These are phyloP conservation scores for Cornus kousa DNA, from an alignment of 148 eudicot species.

Conservation along the genomic window DNA sequence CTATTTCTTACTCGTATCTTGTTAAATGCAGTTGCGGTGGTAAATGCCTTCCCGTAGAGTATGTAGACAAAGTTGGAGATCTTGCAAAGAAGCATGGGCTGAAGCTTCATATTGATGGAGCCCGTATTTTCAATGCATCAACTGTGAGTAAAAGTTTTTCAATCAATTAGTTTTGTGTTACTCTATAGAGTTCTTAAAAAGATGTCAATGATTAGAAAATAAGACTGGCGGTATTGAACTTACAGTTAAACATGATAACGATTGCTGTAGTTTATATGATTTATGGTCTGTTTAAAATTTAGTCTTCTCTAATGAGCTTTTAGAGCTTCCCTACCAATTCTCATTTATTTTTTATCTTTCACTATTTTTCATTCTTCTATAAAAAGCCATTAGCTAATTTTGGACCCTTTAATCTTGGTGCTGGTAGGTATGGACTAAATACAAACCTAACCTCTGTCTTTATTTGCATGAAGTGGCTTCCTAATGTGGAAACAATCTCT, in stretches of 20 bases:
- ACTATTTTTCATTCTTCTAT: too few relatives aligned
- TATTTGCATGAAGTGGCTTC: not conserved
- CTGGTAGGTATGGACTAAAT: too few relatives aligned
- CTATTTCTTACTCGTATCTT: too few relatives aligned
- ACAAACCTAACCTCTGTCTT: too few relatives aligned
- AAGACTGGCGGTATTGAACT: too few relatives aligned
- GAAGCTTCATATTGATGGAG: constrained; percentile 97
- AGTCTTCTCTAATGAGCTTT: not conserved
- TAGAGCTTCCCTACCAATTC: not conserved
- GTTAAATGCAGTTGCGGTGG: constrained; percentile 72
- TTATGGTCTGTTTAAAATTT: not conserved
- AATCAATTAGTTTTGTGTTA: not conserved
- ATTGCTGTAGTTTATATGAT: too few relatives aligned
- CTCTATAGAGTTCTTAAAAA: not conserved
- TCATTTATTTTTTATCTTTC: too few relatives aligned
- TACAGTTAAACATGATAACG: not conserved
- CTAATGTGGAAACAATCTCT: not conserved
- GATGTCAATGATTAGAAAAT: not conserved
- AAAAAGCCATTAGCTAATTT: too few relatives aligned
- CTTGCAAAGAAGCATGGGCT: constrained; percentile 78
- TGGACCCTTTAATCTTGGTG: too few relatives aligned
- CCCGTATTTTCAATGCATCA: constrained; percentile 91
- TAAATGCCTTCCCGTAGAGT: constrained; percentile 73
- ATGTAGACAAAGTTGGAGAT: constrained; percentile 83
- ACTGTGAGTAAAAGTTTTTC: constrained; percentile 45